Base-by-base conservation (phyloP, 2,329 filamentous ascomycete genomes). In the Boeremia exigua region DNA sequence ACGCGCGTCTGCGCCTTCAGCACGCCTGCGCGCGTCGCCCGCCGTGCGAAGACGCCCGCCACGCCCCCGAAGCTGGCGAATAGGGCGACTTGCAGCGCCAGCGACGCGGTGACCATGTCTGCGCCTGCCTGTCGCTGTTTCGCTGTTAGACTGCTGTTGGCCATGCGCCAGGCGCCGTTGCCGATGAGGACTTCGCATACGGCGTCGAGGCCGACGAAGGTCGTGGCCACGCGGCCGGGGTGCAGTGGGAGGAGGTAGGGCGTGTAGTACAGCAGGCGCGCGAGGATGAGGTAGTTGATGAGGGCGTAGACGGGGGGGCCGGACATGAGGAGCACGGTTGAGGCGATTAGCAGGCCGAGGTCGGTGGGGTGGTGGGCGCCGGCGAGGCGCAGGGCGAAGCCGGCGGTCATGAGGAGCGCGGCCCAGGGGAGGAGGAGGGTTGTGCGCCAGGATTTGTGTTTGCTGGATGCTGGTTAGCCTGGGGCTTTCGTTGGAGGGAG, bases 221-320 rank as follows among this genome's bases (percentile, higher is more conserved):
- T 81, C 59, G 85, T 87, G 61, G 87, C 83, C 4, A 87, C 78
- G 3, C 83, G 79, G 3, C 82, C 83, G 0, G 83, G 83, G 60
- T 85, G 82, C 30, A 85, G 78, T 0, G 84, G 85, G 0, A 85
- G 79, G 53, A 83, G 78, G 65, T 86, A 84, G 0, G 85, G 85
- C 2, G 86, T 78, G 70, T 88, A 89, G 69, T 83, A 84, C 17
- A 88, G 77, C 11, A 86, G 77, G 4, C 85, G 81, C 2, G 82
- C 82, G 23, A 88, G 80, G 51, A 87, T 80, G 62, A 86, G 81
- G 70, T 88, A 88, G 65, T 88, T 86, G 51, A 83, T 80, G 3
- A 85, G 78, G 48, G 86, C 84, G 36, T 87, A 82, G 4, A 88
- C 75, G 0, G 87, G 86, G 42, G 77, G 80, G 46, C 72, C 72